These are phyloP conservation scores for Colletotrichum salicis DNA, from an alignment of 2,329 filamentous ascomycete species.

Conservation along the genomic window DNA sequence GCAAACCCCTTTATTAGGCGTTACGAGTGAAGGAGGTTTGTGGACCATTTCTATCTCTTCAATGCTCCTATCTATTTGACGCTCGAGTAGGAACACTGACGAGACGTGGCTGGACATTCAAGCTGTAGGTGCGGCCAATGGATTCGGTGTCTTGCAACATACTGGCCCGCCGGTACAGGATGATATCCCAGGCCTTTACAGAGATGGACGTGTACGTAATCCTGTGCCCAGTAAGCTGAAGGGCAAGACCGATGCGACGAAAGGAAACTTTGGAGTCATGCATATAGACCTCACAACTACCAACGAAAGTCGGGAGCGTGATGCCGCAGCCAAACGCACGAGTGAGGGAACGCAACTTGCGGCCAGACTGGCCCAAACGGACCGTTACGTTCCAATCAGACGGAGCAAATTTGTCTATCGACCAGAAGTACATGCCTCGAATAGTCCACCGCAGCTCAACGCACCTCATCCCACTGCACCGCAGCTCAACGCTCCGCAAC, in stretches of 20 bases:
- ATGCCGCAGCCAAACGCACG: slow-evolving; percentile 67
- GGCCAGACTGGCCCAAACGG: slow-evolving; percentile 65
- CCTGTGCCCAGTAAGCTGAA: slow-evolving; percentile 72
- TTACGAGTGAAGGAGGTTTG: slow-evolving; percentile 17
- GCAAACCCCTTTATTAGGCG: background rate
- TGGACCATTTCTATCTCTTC: background rate
- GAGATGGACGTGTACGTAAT: slow-evolving; percentile 64
- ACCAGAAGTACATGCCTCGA: background rate
- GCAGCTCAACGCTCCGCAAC: background rate
- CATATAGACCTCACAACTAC: slow-evolving; percentile 64
- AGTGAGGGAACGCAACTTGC: slow-evolving; percentile 71
- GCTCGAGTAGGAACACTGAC: background rate
- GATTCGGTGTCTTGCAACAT: slow-evolving; percentile 38
- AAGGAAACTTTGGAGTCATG: slow-evolving; percentile 72
- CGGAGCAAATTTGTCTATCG: slow-evolving; percentile 50
- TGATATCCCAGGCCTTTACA: slow-evolving; percentile 39
- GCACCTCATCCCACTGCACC: background rate
- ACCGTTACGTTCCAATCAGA: slow-evolving; percentile 63
- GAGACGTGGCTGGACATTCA: slow-evolving; percentile 8
- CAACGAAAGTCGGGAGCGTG: slow-evolving; percentile 58
- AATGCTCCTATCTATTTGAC: background rate
- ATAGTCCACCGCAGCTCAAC: background rate
- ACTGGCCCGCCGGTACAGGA: slow-evolving; percentile 38
- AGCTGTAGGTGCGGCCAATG: slow-evolving; percentile 8
- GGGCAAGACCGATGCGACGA: slow-evolving; percentile 64